Evolutionary conservation across 1,139 yeast genomes (phyloP), one percentile per base, ranked within the genome.

Genomic region (Trichomonascaceae sp.): DNA sequence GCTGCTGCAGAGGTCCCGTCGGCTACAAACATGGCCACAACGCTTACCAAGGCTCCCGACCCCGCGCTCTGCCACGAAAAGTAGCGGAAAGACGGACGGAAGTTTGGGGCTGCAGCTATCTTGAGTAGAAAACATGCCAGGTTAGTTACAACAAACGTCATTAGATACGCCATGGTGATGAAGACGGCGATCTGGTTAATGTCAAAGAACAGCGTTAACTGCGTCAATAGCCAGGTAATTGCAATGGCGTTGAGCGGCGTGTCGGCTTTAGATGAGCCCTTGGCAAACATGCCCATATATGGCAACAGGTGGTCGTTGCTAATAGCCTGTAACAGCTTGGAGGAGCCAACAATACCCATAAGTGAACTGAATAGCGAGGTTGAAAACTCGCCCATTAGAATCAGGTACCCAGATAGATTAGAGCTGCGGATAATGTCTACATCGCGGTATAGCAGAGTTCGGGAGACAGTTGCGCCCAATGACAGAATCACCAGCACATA

Each of bases 271-370:
- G 40, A 35, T 27, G 63, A 65, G 4, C 69, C 66, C 28, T 69
- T 63, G 9, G 76, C 68, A 49, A 87, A 81, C 0, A 65, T 40
- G 0, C 67, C 55, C 11, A 85, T 57, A 0, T 85, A 89, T 0
- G 97, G 97, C 16, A 89, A 61, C 31, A 89, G 76, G 31, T 69
- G 67, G 56, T 89, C 98, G 45, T 80, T 72, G 0, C 97, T 82
- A 42, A 89, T 82, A 0, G 98, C 98, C 47, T 80, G 85, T 17
- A 89, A 60, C 46, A 87, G 74, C 36, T 82, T 76, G 0, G 96
- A 93, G 1, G 97, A 94, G 5, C 97, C 97, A 6, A 87, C 87
- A 35, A 89, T 70, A 34, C 98, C 98, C 63, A 89, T 92, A 43
- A 89, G 79, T 2, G 89, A 85, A 0, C 96, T 84, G 52, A 89